Evolutionary conservation across 495 filamentous ascomycete genomes (phyloP).

Genomic region (Tuber melanosporum): DNA sequence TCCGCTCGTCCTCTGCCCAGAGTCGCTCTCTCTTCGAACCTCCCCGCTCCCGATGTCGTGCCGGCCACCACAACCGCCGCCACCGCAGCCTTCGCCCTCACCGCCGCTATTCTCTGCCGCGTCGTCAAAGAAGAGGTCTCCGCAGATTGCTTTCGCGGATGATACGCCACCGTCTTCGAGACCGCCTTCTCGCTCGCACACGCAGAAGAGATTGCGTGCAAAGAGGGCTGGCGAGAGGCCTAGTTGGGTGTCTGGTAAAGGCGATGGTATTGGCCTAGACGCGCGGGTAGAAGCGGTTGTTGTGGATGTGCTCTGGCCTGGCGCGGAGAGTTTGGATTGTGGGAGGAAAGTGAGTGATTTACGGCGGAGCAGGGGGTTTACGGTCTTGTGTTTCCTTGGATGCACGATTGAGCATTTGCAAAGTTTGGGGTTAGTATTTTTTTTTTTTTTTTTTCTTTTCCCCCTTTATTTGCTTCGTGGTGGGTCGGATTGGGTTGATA

Average conservation of each 20-base stretch:
- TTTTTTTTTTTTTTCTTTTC: neutral
- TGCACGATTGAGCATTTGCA: conserved; percentile 34
- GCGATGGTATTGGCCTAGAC: conserved; percentile 30
- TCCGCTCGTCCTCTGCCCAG: conserved; percentile 26
- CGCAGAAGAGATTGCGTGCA: conserved; percentile 31
- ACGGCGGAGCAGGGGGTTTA: conserved; percentile 27
- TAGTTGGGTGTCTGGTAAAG: conserved; percentile 32
- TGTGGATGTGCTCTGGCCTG: conserved; percentile 35
- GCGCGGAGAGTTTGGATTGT: conserved; percentile 20
- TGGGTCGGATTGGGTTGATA: conserved; percentile 14
- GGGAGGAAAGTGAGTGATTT: conserved; percentile 29
- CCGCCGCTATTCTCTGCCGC: conserved; percentile 10
- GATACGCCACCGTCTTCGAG: conserved; percentile 36
- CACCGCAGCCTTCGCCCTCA: conserved; percentile 15
- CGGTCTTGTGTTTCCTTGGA: conserved; percentile 39
- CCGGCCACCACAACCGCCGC: conserved; percentile 5
- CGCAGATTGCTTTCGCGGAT: conserved; percentile 31
- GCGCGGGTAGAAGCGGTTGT: conserved; percentile 23
- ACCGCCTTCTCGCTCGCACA: conserved; percentile 35
- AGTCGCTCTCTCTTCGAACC: conserved; percentile 27
- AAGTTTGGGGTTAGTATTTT: conserved; percentile 20
- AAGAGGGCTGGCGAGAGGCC: conserved; percentile 31
- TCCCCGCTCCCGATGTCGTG: conserved; percentile 9
- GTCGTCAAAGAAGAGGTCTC: conserved; percentile 27
- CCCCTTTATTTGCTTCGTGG: neutral